Conservation (phyloP, 768 basidiomycete genomes). For the Clavaria fumosa region DNA sequence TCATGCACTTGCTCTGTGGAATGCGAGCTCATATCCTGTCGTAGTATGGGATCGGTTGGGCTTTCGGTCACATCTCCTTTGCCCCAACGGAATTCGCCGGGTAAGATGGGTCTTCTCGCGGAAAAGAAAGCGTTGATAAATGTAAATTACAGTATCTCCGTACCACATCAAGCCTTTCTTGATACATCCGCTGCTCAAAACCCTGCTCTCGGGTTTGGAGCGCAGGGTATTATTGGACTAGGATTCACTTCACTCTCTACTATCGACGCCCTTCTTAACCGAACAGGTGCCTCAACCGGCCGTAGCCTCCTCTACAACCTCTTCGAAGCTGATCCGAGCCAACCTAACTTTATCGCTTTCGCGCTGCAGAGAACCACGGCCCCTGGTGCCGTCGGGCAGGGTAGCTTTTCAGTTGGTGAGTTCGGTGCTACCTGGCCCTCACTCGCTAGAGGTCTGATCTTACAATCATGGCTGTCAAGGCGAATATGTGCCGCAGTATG, state of each 20-base stretch:
- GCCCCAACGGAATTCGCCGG: slow-evolving; percentile 54
- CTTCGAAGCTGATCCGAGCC: slow-evolving; percentile 47
- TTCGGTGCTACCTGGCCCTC: too few species aligned
- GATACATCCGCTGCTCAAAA: slow-evolving; percentile 51
- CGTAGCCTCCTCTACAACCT: slow-evolving; percentile 63
- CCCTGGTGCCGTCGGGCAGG: slow-evolving; percentile 37
- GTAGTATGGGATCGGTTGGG: slow-evolving; percentile 76
- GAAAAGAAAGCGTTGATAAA: slow-evolving; percentile 1
- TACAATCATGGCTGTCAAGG: slow-evolving; percentile 26
- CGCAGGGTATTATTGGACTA: slow-evolving; percentile 56
- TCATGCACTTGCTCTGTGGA: slow-evolving; percentile 1
- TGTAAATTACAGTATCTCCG: slow-evolving; percentile 30
- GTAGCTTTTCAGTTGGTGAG: slow-evolving; percentile 59
- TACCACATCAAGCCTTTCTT: slow-evolving; percentile 58
- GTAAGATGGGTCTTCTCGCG: slow-evolving; percentile 26
- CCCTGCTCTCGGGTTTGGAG: slow-evolving; percentile 58
- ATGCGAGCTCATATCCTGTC: neutral
- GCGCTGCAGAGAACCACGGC: slow-evolving; percentile 48
- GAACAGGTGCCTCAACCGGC: slow-evolving; percentile 41
- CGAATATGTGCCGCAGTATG: slow-evolving; percentile 50
- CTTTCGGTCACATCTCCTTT: slow-evolving; percentile 45
- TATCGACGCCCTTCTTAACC: slow-evolving; percentile 47
- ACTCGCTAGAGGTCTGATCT: too few species aligned
- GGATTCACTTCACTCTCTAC: slow-evolving; percentile 67
- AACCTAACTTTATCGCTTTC: slow-evolving; percentile 74